Conservation (phyloP, 441 rosid genomes). For the Populus hybrid region DNA sequence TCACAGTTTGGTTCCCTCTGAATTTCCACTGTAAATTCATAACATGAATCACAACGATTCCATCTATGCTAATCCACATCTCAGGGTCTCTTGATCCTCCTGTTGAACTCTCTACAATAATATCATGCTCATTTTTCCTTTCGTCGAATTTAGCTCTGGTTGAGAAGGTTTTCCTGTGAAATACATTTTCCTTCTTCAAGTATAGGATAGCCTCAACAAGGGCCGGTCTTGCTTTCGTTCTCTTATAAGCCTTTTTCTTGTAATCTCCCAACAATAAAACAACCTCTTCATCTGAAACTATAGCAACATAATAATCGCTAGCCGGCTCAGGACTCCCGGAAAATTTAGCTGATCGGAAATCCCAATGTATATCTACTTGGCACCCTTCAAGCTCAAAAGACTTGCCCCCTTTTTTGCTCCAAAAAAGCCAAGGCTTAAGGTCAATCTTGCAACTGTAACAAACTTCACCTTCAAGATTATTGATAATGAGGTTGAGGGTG, state of each 20-base stretch:
- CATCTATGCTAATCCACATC: constrained; percentile 38
- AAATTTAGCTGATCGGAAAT: constrained; percentile 31
- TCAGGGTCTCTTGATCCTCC: constrained; percentile 31
- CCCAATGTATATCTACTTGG: constrained; percentile 31
- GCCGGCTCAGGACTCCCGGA: constrained; percentile 29
- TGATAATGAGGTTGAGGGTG: constrained; percentile 27
- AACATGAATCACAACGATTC: constrained; percentile 30
- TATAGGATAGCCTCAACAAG: constrained; percentile 19
- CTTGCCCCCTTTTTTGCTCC: constrained; percentile 34
- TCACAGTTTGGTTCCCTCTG: constrained; percentile 33
- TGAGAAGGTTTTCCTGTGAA: constrained; percentile 28
- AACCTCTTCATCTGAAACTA: constrained; percentile 32
- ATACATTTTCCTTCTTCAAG: constrained; percentile 29
- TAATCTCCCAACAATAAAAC: constrained; percentile 27
- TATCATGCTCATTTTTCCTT: constrained; percentile 26
- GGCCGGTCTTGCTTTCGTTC: constrained; percentile 31
- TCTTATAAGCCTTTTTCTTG: constrained; percentile 30
- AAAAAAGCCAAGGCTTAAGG: constrained; percentile 36
- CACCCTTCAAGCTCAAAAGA: constrained; percentile 31
- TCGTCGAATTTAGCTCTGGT: constrained; percentile 30
- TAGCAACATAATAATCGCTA: constrained; percentile 27
- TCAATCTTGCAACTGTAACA: constrained; percentile 24
- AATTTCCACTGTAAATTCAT: constrained; percentile 38
- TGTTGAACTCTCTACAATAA: constrained; percentile 28
- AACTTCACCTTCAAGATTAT: constrained; percentile 20